Evolutionary conservation across 2,329 filamentous ascomycete genomes (phyloP).

Genomic region (Ceratocystis lukuohia): DNA sequence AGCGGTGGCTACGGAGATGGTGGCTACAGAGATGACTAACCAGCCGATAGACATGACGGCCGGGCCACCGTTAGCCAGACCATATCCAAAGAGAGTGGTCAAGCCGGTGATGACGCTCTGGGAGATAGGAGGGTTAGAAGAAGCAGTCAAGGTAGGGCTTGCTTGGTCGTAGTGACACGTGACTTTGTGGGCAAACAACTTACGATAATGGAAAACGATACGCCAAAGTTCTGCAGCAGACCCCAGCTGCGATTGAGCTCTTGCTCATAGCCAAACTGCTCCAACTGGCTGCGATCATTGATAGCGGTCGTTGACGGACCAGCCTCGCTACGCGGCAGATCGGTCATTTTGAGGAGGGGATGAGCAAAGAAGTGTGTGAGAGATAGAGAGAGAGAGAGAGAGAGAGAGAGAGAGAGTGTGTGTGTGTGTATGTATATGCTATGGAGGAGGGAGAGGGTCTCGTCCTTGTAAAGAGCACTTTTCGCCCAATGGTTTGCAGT

Average conservation of each 20-base stretch:
- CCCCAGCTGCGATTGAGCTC: conserved; percentile 46
- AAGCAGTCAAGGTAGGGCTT: neutral
- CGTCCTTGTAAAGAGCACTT: no score
- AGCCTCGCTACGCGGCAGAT: conserved; percentile 14
- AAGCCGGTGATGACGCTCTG: conserved; percentile 47
- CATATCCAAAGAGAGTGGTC: conserved; percentile 45
- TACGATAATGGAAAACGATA: conserved; percentile 49
- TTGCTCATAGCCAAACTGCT: conserved; percentile 34
- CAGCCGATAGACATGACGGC: conserved; percentile 44
- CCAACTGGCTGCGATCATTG: conserved; percentile 39
- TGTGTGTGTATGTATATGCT: no score
- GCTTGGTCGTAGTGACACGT: neutral
- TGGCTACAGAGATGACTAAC: conserved; percentile 38
- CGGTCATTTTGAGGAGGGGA: neutral
- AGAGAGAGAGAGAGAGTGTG: neutral
- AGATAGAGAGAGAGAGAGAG: neutral
- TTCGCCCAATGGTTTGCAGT: no score
- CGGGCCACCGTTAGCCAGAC: conserved; percentile 41
- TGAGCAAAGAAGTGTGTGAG: neutral
- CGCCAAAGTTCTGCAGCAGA: conserved; percentile 46
- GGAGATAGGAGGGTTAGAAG: neutral
- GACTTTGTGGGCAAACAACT: conserved; percentile 21
- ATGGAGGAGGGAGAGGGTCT: no score
- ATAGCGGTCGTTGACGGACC: conserved; percentile 21
- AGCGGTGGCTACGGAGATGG: conserved; percentile 32